These are phyloP conservation scores for Aureobasidium sp. DNA, from an alignment of 2,329 filamentous ascomycete species.

Conservation along the genomic window DNA sequence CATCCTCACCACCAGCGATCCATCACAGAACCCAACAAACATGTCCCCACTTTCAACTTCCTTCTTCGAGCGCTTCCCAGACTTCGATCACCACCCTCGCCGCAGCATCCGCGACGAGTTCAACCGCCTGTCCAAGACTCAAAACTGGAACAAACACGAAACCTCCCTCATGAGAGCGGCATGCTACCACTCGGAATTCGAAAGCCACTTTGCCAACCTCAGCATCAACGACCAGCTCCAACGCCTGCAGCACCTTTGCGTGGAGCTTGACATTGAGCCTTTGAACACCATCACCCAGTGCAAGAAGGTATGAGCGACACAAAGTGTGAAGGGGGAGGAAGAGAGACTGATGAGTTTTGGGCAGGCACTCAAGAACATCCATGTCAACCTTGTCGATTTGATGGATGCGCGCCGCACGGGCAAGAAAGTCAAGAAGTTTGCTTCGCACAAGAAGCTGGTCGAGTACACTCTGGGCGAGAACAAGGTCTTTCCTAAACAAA, in stretches of 20 bases:
- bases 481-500: slow-evolving; percentile 8
- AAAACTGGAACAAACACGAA: neutral
- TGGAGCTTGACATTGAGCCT: slow-evolving; percentile 15
- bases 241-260: slow-evolving; percentile 16
- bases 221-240: slow-evolving; percentile 6
- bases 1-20: neutral
- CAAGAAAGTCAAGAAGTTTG: slow-evolving; percentile 11
- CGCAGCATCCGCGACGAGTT: neutral
- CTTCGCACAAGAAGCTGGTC: neutral
- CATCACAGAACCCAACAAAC: neutral
- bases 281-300: slow-evolving; percentile 15
- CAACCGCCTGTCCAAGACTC: neutral
- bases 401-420: slow-evolving; percentile 3
- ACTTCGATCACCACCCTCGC: neutral
- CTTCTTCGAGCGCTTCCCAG: slow-evolving; percentile 2
- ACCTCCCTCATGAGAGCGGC: neutral
- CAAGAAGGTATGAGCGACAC: slow-evolving; percentile 17
- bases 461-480: slow-evolving; percentile 12
- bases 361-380: slow-evolving; percentile 16
- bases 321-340: neutral
- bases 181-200: neutral
- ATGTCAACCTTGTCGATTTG: slow-evolving; percentile 20
- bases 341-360: neutral
- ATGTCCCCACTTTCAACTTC: neutral
- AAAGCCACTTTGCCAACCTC: neutral